Conservation (phyloP, 1,284 basidiomycete species). For the Hortiboletus rubellus region DNA sequence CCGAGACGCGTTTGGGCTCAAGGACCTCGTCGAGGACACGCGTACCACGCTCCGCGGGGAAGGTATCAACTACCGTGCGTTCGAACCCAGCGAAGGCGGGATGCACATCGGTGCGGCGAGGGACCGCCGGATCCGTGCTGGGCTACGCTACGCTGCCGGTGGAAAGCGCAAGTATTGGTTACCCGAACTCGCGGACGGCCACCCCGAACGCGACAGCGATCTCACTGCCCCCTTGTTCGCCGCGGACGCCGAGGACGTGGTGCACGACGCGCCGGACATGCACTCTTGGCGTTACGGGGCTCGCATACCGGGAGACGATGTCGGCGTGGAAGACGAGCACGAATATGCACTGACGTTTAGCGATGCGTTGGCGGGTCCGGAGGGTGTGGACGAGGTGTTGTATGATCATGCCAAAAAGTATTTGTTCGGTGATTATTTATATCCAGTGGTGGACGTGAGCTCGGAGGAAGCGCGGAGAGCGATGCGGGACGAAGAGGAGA, state of each 20-base stretch:
- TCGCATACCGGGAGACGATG: slow-evolving; percentile 24
- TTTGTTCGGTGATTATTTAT: slow-evolving; percentile 91
- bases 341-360: slow-evolving; percentile 44
- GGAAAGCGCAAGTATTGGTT: slow-evolving; percentile 92
- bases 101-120: slow-evolving; percentile 86
- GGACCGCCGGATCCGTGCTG: slow-evolving; percentile 82
- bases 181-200: slow-evolving; percentile 52
- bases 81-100: slow-evolving; percentile 92
- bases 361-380: slow-evolving; percentile 56
- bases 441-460: slow-evolving; percentile 86
- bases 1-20: slow-evolving; percentile 82
- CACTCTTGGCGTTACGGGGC: slow-evolving; percentile 29
- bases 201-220: slow-evolving; percentile 41
- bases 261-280: slow-evolving; percentile 64
- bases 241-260: slow-evolving; percentile 62
- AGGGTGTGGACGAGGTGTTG: slow-evolving; percentile 67
- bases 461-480: slow-evolving; percentile 62
- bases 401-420: slow-evolving; percentile 71
- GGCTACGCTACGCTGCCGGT: slow-evolving; percentile 86
- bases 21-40: slow-evolving; percentile 87
- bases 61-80: slow-evolving; percentile 93
- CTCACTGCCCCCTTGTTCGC: slow-evolving; percentile 77
- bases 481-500: slow-evolving; percentile 56
- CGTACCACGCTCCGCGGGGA: slow-evolving; percentile 83
- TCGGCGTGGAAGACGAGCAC: slow-evolving; percentile 36